Evolutionary conservation across 345 rosid genomes (phyloP), one percentile per base, ranked within the genome.

Genomic region (Durio zibethinus): DNA sequence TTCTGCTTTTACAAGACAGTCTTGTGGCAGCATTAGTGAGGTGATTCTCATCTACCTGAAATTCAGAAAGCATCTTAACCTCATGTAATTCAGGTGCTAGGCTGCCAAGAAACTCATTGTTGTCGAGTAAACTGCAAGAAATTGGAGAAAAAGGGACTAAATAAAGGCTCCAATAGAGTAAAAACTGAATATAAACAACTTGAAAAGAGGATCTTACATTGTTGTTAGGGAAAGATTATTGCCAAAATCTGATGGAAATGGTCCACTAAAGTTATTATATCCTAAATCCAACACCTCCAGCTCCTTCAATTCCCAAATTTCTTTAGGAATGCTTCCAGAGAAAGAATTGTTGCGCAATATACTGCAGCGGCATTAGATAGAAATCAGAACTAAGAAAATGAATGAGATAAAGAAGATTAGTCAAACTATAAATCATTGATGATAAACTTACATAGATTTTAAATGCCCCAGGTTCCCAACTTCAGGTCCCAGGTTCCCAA

Each of bases 221-320:
- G 81, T 85, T 29, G 83, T 82, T 52, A 91, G 67, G 48, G 86
- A 80, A 43, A 85, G 61, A 76, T 81, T 84, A 71, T 80, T 80
- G 76, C 57, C 72, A 76, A 86, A 79, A 52, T 81, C 77, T 33
- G 85, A 82, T 52, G 92, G 87, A 75, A 90, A 86, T 7, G 84
- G 71, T 45, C 90, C 93, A 45, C 87, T 88, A 59, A 95, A 92
- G 86, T 93, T 90, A 84, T 95, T 95, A 64, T 77, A 84, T 84
- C 91, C 90, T 83, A 95, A 84, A 82, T 95, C 99, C 89, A 95
- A 86, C 78, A 83, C 80, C 84, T 93, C 90, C 83, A 95, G 85
- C 83, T 87, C 90, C 82, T 82, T 87, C 85, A 95, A 53, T 56
- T 87, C 83, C 77, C 89, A 80, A 62, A 93, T 84, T 84, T 92